Evolutionary conservation across 2,329 filamentous ascomycete genomes (phyloP).

Genomic region (Pseudogymnoascus sp.): DNA sequence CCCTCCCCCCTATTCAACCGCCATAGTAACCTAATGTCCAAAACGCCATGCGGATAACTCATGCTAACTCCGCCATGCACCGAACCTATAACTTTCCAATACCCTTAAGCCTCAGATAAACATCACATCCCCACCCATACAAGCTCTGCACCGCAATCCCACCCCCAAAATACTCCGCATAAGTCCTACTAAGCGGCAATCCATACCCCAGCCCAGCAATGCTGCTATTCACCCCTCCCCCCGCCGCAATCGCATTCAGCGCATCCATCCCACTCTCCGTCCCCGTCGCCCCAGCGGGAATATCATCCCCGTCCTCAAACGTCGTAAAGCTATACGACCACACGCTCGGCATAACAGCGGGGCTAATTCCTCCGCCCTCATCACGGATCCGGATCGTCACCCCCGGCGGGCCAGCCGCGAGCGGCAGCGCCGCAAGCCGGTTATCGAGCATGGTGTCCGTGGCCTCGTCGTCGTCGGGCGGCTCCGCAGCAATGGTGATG

Average conservation of each 20-base stretch:
- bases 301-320: conserved; percentile 56
- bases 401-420: conserved; percentile 64
- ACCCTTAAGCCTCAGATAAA: conserved; percentile 58
- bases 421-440: conserved; percentile 41
- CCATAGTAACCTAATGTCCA: too few species aligned
- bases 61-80: too few species aligned
- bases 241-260: conserved; percentile 63
- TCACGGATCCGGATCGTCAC: conserved; percentile 95
- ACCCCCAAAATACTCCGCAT: conserved; percentile 96
- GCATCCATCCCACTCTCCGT: conserved; percentile 52
- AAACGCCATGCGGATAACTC: too few species aligned
- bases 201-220: conserved; percentile 94
- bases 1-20: background rate
- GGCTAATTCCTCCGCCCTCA: conserved; percentile 85
- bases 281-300: conserved; percentile 36
- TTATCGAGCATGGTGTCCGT: conserved; percentile 4
- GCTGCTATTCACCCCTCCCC: conserved; percentile 61
- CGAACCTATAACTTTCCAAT: conserved; percentile 37
- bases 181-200: conserved; percentile 80
- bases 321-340: conserved; percentile 99
- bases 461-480: background rate
- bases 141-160: conserved; percentile 92
- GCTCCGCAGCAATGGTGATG: conserved; percentile 76
- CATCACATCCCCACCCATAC: conserved; percentile 75
- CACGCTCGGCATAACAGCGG: conserved; percentile 75